These are phyloP conservation scores for Circinella umbellata DNA, from an alignment of 371 early-diverging fungal genomes.

Conservation along the genomic window DNA sequence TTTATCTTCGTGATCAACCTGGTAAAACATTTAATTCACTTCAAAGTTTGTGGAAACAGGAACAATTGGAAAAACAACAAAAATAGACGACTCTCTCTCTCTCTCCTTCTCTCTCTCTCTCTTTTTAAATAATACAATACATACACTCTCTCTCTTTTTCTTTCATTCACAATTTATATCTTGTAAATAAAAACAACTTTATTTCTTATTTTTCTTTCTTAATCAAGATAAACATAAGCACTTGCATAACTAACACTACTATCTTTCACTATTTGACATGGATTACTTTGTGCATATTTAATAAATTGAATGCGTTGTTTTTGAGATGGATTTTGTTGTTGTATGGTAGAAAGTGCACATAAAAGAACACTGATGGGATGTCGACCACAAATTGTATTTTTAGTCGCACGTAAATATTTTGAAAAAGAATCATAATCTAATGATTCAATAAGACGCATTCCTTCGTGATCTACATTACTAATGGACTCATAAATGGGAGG, in stretches of 20 bases:
- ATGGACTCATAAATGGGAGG: slow-evolving; percentile 62
- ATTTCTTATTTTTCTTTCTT: background rate
- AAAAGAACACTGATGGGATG: slow-evolving; percentile 89
- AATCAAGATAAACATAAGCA: slow-evolving; percentile 19
- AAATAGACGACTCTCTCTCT: background rate
- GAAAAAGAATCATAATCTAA: slow-evolving; percentile 64
- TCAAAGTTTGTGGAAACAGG: slow-evolving; percentile 60
- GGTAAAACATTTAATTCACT: slow-evolving; percentile 72
- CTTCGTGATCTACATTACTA: slow-evolving; percentile 76
- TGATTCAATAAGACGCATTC: slow-evolving; percentile 76
- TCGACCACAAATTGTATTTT: slow-evolving; percentile 94
- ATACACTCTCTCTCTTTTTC: no score
- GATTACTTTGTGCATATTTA: slow-evolving; percentile 87
- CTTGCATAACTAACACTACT: slow-evolving; percentile 83
- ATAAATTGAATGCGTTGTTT: slow-evolving; percentile 54
- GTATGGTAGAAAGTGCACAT: slow-evolving; percentile 56
- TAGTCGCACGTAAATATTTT: slow-evolving; percentile 71
- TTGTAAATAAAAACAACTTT: no score
- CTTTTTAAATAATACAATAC: no score
- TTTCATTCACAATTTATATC: no score
- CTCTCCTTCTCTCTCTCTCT: background rate
- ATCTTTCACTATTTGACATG: slow-evolving; percentile 51
- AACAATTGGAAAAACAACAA: slow-evolving; percentile 40
- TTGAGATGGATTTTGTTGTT: slow-evolving; percentile 5
- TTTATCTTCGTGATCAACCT: slow-evolving; percentile 80